Percentiles rank a stretch among this genome's conserved stretches.
Conservation (phyloP, 2,329 filamentous ascomycete genomes). For the Claviceps spartinae region DNA sequence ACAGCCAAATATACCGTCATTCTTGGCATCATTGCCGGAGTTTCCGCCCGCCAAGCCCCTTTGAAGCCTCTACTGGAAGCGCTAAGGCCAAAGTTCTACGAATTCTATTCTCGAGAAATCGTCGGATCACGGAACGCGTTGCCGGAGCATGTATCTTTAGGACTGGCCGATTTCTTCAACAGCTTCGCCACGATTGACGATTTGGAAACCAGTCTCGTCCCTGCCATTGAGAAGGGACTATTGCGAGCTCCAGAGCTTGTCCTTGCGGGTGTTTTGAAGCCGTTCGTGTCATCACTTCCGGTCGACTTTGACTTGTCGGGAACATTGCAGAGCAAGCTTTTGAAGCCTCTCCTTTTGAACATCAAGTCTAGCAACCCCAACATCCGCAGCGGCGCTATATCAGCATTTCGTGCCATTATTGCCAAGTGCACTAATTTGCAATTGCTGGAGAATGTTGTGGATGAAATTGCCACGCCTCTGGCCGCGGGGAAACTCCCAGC, state of each 20-base stretch:
- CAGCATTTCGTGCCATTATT: constrained; percentile 60
- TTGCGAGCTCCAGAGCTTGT: constrained; percentile 83
- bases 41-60: constrained; percentile 57
- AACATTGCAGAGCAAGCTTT: constrained; percentile 53
- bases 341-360: constrained; percentile 82
- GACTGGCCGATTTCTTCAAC: constrained; percentile 69
- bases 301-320: constrained; percentile 62
- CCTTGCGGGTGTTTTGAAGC: constrained; percentile 62
- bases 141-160: constrained; percentile 56
- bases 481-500: constrained; percentile 74
- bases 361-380: constrained; percentile 75
- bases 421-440: constrained; percentile 42
- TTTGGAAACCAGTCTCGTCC: constrained; percentile 60
- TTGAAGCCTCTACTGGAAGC: constrained; percentile 47
- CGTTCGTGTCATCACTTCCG: constrained; percentile 59
- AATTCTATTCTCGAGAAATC: constrained; percentile 77
- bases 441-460: constrained; percentile 52
- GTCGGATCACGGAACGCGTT: constrained; percentile 63
- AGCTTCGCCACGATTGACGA: constrained; percentile 63
- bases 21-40: constrained; percentile 76
- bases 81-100: constrained; percentile 59
- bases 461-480: constrained; percentile 67
- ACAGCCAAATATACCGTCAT: constrained; percentile 60
- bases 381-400: constrained; percentile 63
- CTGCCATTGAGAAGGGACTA: constrained; percentile 76